Percentiles rank a stretch among this genome's conserved stretches.
These are phyloP conservation scores for Macrophomina pseudophaseolina DNA, from an alignment of 2,329 filamentous ascomycete genomes.

Conservation along the genomic window DNA sequence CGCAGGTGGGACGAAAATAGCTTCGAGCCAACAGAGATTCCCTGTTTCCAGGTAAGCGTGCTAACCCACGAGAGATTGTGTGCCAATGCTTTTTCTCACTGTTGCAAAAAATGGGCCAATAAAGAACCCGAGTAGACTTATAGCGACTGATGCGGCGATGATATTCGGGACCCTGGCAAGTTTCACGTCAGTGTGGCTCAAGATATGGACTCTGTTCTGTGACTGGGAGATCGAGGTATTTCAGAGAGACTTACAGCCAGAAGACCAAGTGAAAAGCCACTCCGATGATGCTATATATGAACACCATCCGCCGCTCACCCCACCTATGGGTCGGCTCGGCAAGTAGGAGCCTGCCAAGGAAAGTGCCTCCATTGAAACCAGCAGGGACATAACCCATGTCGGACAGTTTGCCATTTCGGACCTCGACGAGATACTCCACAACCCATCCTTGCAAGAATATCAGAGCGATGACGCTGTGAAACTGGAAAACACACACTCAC, in stretches of 20 bases:
- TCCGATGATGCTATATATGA: conserved; percentile 59
- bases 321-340: conserved; percentile 64
- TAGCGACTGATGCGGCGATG: conserved; percentile 58
- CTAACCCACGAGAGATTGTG: not conserved
- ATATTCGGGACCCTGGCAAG: conserved; percentile 46
- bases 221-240: not conserved
- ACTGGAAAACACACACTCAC: conserved; percentile 18
- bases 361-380: conserved; percentile 63
- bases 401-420: conserved; percentile 62
- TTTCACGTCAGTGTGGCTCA: conserved; percentile 13
- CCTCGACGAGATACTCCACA: conserved; percentile 66
- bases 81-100: conserved; percentile 38
- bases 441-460: conserved; percentile 59
- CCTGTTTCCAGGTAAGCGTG: conserved; percentile 41
- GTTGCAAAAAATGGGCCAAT: conserved; percentile 64
- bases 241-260: conserved; percentile 51
- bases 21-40: conserved; percentile 60
- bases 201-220: not conserved
- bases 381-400: conserved; percentile 67
- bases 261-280: conserved; percentile 64
- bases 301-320: conserved; percentile 64
- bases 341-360: conserved; percentile 62
- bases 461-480: not conserved
- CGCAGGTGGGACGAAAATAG: conserved; percentile 56
- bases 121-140: conserved; percentile 63